These are phyloP conservation scores for Colletotrichum gloeosporioides DNA, from an alignment of 2,329 filamentous ascomycete genomes.

Conservation along the genomic window DNA sequence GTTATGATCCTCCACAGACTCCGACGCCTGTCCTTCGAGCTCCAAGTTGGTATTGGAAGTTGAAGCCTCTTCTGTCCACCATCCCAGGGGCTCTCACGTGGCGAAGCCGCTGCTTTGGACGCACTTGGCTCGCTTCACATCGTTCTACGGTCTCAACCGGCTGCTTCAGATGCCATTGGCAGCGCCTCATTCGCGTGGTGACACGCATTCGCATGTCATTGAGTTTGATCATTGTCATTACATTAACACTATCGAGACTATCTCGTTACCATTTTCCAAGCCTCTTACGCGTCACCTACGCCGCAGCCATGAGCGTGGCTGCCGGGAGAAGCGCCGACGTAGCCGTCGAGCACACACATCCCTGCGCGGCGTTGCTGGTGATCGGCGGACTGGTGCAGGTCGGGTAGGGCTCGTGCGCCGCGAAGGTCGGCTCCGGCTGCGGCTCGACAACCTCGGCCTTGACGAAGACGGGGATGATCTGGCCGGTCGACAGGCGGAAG, in stretches of 20 bases:
- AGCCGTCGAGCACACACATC: constrained; percentile 45
- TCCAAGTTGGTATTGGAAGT: neutral
- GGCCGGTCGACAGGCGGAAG: constrained; percentile 69
- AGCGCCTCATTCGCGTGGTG: neutral
- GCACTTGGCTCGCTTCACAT: neutral
- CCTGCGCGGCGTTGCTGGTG: constrained; percentile 44
- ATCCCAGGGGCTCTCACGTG: neutral
- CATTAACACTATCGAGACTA: neutral
- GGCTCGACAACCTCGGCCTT: constrained; percentile 53
- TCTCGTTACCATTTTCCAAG: neutral
- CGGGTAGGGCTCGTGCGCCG: constrained; percentile 41
- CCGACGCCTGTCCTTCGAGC: neutral
- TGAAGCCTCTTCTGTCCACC: neutral
- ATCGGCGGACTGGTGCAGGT: constrained; percentile 51
- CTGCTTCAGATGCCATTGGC: neutral
- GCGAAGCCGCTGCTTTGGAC: neutral
- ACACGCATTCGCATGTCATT: neutral
- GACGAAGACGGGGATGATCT: constrained; percentile 71
- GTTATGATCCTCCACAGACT: neutral
- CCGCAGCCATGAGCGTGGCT: neutral
- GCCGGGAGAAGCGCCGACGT: constrained; percentile 11
- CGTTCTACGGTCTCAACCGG: neutral
- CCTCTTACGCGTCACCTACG: constrained; percentile 21
- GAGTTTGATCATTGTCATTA: neutral
- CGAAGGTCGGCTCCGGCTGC: constrained; percentile 35